These are phyloP conservation scores for Scheffersomyces quercinus DNA, from an alignment of 1,139 yeast genomes.

Conservation along the genomic window DNA sequence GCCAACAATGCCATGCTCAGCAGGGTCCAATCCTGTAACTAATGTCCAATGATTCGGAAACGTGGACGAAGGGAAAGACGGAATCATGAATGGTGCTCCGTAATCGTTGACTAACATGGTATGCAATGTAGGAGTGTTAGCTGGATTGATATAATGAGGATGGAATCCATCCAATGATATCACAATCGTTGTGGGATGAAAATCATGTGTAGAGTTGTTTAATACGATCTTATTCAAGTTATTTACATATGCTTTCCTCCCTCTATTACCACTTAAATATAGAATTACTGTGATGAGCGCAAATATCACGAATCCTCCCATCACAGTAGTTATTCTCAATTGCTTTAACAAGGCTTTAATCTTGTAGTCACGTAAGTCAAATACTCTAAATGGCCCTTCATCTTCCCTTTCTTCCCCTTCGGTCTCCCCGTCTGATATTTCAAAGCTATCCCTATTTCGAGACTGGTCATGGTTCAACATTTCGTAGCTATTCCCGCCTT, in stretches of 20 bases:
- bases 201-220: slow-evolving; percentile 70
- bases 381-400: slow-evolving; percentile 11
- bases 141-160: slow-evolving; percentile 77
- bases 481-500: slow-evolving; percentile 7
- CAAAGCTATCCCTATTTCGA: slow-evolving; percentile 6
- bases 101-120: slow-evolving; percentile 52
- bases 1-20: slow-evolving; percentile 85
- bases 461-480: slow-evolving; percentile 5
- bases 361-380: slow-evolving; percentile 31
- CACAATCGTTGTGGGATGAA: slow-evolving; percentile 74
- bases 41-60: slow-evolving; percentile 93
- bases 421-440: not conserved
- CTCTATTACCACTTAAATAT: slow-evolving; percentile 1
- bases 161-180: slow-evolving; percentile 88
- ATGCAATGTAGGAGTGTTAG: slow-evolving; percentile 71
- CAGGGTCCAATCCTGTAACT: slow-evolving; percentile 82
- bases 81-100: slow-evolving; percentile 82
- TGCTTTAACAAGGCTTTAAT: slow-evolving; percentile 18
- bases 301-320: slow-evolving; percentile 8
- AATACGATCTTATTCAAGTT: slow-evolving; percentile 18
- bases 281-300: slow-evolving; percentile 9
- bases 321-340: slow-evolving; percentile 11
- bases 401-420: slow-evolving; percentile 6
- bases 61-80: slow-evolving; percentile 86
- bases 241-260: not conserved